Evolutionary conservation across 2,329 filamentous ascomycete genomes (phyloP).

Genomic region (Coccinonectria pachysandricola): DNA sequence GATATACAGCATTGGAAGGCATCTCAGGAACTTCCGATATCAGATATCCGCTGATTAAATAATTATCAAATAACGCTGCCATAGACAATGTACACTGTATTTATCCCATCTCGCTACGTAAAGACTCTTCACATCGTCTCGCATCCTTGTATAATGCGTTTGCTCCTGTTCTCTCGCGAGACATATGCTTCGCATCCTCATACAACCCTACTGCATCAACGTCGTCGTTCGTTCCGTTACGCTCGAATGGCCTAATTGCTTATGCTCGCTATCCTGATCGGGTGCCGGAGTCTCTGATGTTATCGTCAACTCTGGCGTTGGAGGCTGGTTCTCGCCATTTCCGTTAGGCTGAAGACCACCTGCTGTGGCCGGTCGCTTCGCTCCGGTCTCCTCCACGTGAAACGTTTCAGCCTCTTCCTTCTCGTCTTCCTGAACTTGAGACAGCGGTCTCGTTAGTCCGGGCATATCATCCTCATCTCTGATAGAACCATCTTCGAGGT

Average conservation of each 20-base stretch:
- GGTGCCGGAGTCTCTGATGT: slow-evolving; percentile 39
- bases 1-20: no score
- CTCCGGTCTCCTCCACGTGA: slow-evolving; percentile 17
- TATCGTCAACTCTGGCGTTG: slow-evolving; percentile 35
- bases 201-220: slow-evolving; percentile 23
- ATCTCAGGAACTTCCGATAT: no score
- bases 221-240: slow-evolving; percentile 18
- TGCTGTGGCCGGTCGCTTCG: slow-evolving; percentile 1
- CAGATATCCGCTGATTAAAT: slow-evolving; percentile 7
- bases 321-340: no score
- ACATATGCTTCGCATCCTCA: no score
- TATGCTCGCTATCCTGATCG: slow-evolving; percentile 25
- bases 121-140: no score
- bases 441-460: slow-evolving; percentile 18
- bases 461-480: slow-evolving; percentile 14
- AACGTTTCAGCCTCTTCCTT: slow-evolving; percentile 24
- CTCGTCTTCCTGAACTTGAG: slow-evolving; percentile 29
- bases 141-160: no score
- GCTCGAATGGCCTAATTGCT: slow-evolving; percentile 33
- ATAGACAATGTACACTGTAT: slow-evolving; percentile 18
- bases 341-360: no score
- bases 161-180: no score
- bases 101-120: no score
- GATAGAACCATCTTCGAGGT: slow-evolving; percentile 37
- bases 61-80: slow-evolving; percentile 4